Evolutionary conservation across 768 basidiomycete species (phyloP), one percentile per base, ranked within the genome.

Genomic region (Tylopilus subfusipes): DNA sequence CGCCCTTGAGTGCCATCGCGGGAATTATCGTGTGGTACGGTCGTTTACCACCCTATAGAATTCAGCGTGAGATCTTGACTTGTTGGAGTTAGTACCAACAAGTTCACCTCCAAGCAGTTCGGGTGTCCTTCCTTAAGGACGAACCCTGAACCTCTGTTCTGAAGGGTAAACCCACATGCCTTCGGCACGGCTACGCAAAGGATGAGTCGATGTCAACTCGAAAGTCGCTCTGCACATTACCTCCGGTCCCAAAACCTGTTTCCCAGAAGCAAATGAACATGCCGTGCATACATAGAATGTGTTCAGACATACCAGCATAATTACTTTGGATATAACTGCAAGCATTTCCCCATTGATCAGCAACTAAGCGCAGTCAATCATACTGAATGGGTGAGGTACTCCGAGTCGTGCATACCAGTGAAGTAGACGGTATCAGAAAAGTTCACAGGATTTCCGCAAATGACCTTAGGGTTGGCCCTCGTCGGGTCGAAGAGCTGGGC

Each of bases 401-500:
- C n/a, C n/a, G n/a, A 21, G 33, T n/a, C n/a, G 19, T 42, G 19
- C 69, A 59, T 70, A 82, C 88, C 89, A 8, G 93, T 84, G 65
- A 98, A 95, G 67, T 98, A 97, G 14, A 97, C 93, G 0, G 96
- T 98, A 68, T 99, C 96, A 1, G 91, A 90, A 2, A 90, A 90
- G 57, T 87, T 82, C 25, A 85, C 76, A 1, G 93, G 94, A 56
- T 84, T 83, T 5, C 95, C 94, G 68, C 88, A 86, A 13, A 83
- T 71, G 42, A 95, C 79, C 24, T 81, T 67, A 0, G 82, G 81
- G 56, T 85, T 85, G 5, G 85, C 79, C 68, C 82, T 85, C 4
- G 64, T 56, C 0, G 90, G 77, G 62, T 97, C 73, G 66, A 98
- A 90, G 5, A 97, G 75, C 50, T 79, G 80, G 2, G 96, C 94